phyloP scores from a whole-genome alignment of 2,329 filamentous ascomycete genomes.

The Calcarisporium arbuscula region DNA sequence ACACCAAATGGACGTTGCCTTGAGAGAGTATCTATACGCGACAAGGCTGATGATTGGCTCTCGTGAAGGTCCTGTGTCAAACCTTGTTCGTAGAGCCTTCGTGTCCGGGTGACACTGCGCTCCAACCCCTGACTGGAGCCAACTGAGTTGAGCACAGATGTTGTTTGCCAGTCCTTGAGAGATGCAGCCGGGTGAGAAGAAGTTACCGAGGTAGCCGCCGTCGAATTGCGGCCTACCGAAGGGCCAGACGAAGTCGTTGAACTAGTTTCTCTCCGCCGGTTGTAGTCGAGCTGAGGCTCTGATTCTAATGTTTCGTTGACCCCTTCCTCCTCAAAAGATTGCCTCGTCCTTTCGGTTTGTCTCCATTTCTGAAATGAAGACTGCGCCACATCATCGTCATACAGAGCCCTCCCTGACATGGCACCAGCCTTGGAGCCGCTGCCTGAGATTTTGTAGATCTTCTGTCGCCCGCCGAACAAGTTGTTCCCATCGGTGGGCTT shows the following conservation, averaged over 20 bases:
- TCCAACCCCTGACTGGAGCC: conserved; percentile 44
- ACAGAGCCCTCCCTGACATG: conserved; percentile 65
- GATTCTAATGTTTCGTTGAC: conserved; percentile 31
- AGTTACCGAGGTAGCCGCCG: conserved; percentile 81
- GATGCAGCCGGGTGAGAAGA: conserved; percentile 57
- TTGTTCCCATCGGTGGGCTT: conserved; percentile 86
- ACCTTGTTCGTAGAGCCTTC: conserved; percentile 77
- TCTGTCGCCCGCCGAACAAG: conserved; percentile 90
- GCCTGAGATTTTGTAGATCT: conserved; percentile 79
- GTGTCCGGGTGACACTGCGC: conserved; percentile 61
- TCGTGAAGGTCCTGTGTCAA: conserved; percentile 74
- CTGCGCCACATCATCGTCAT: conserved; percentile 78
- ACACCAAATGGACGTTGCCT: conserved; percentile 49
- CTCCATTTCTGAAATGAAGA: conserved; percentile 79
- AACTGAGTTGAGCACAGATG: conserved; percentile 29
- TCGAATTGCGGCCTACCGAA: conserved; percentile 66
- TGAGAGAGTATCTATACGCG: conserved; percentile 73
- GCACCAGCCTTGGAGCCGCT: conserved; percentile 39
- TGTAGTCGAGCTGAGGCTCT: conserved; percentile 55
- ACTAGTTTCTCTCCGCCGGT: conserved; percentile 74
- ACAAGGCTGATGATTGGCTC: conserved; percentile 69
- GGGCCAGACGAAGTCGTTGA: conserved; percentile 72
- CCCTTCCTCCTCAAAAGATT: conserved; percentile 32
- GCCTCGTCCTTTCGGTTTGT: conserved; percentile 52
- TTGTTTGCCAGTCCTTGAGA: conserved; percentile 42